Evolutionary conservation across 2,329 filamentous ascomycete species (phyloP), one percentile per base, ranked within the genome.

Genomic region (Metarhizium brunneum): DNA sequence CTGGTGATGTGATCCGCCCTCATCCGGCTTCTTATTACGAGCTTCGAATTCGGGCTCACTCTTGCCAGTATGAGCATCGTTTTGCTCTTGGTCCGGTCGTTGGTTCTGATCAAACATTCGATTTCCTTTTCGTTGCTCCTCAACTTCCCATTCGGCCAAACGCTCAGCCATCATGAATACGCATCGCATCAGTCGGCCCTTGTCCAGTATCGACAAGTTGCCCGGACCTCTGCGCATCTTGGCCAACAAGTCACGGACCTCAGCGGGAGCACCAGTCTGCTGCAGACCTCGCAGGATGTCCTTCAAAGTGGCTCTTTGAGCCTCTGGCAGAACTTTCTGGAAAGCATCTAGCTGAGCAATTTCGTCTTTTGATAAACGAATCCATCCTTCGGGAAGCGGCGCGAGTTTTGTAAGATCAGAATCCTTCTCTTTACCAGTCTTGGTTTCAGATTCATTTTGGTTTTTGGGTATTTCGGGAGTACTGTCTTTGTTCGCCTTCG

Each of bases 191-290:
- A 71, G 62, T 50, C 64, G 62, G 35, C 69, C 69, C 63, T 71
- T 73, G 55, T 73, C 70, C 55, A 69, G 54, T 29, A 72, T 70
- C 11, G 68, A 67, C 50, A 71, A 58, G 49, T 84, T 84, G 45
- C 86, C 81, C 18, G 83, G 81, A 11, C 77, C 68, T 67, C 72
- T 64, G 74, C 75, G 66, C 62, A 87, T 78, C 60, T 80, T 79
- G 42, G 70, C 65, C 47, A 83, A 68, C 57, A 83, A 64, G 43
- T 86, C 79, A 54, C 81, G 79, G 18, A 90, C 71, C 65, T 90
- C 88, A 25, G 72, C 64, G 1, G 90, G 88, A 16, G 90, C 81
- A 10, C 90, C 90, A 47, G 84, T 77, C 58, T 78, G 76, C 71
- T 85, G 83, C 58, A 92, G 78, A 32, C 79, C 74, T 58, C 80